These are phyloP conservation scores for Syzygium malaccense DNA, from an alignment of 441 rosid genomes.

Conservation along the genomic window DNA sequence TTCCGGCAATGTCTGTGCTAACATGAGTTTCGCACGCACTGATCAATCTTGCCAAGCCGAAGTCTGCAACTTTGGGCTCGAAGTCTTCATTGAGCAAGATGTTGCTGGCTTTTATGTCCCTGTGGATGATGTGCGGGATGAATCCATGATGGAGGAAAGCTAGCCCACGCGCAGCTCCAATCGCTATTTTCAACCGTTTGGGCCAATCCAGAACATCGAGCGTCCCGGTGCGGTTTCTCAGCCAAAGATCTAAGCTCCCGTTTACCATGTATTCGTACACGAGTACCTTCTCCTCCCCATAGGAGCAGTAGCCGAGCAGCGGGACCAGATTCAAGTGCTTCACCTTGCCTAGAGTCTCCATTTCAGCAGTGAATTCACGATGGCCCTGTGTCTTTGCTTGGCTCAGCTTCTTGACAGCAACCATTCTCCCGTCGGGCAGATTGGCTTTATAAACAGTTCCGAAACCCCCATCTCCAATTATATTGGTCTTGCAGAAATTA, in stretches of 20 bases:
- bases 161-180: constrained; percentile 76
- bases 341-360: constrained; percentile 95
- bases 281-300: constrained; percentile 77
- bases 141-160: constrained; percentile 86
- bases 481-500: constrained; percentile 72
- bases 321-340: constrained; percentile 88
- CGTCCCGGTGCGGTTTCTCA: constrained; percentile 58
- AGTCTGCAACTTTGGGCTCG: constrained; percentile 91
- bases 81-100: constrained; percentile 68
- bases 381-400: constrained; percentile 80
- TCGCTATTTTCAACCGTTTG: constrained; percentile 64
- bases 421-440: constrained; percentile 46
- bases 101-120: constrained; percentile 92
- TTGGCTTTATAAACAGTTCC: constrained; percentile 86
- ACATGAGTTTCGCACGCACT: constrained; percentile 95
- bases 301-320: constrained; percentile 78
- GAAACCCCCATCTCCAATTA: constrained; percentile 90
- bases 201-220: constrained; percentile 72
- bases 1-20: constrained; percentile 81
- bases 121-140: constrained; percentile 86
- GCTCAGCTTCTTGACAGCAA: constrained; percentile 90
- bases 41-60: constrained; percentile 82
- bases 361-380: constrained; percentile 84
- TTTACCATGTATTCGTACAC: constrained; percentile 91
- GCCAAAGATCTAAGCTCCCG: constrained; percentile 86